These are phyloP conservation scores for Pythium plurisporium DNA, from an alignment of 352 stramenopile species.

Conservation along the genomic window DNA sequence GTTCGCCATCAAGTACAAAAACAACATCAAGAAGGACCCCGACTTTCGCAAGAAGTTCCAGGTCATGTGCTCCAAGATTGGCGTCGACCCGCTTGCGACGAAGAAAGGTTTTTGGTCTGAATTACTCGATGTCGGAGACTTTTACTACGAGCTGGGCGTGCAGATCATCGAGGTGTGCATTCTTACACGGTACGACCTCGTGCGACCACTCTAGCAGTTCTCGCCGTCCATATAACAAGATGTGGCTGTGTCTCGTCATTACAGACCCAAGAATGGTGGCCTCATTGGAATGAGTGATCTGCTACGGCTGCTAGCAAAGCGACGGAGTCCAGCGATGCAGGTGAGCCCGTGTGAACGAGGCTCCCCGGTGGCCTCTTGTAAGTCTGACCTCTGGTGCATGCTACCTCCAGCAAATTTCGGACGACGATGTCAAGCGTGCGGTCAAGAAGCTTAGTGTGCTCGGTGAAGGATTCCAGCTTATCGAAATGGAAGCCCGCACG, in stretches of 20 bases:
- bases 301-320: conserved; percentile 64
- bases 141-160: conserved; percentile 99
- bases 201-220: no score
- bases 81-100: conserved; percentile 95
- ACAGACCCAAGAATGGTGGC: conserved; percentile 76
- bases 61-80: conserved; percentile 95
- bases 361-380: neutral
- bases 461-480: conserved; percentile 92
- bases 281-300: conserved; percentile 81
- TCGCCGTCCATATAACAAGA: no score
- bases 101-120: conserved; percentile 98
- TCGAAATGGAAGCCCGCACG: conserved; percentile 89
- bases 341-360: conserved; percentile 6
- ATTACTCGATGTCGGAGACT: conserved; percentile 96
- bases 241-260: no score
- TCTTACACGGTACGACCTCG: conserved; percentile 70
- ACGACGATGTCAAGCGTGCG: conserved; percentile 92
- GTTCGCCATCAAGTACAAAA: conserved; percentile 94
- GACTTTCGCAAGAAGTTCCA: conserved; percentile 94
- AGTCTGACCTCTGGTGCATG: no score
- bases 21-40: conserved; percentile 93
- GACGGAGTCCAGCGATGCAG: conserved; percentile 56
- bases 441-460: conserved; percentile 94
- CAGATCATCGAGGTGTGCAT: conserved; percentile 99
- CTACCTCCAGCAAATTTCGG: conserved; percentile 73